These are phyloP conservation scores for Trichopus zeylanicus DNA, from an alignment of 116 monocot genomes.

Conservation along the genomic window DNA sequence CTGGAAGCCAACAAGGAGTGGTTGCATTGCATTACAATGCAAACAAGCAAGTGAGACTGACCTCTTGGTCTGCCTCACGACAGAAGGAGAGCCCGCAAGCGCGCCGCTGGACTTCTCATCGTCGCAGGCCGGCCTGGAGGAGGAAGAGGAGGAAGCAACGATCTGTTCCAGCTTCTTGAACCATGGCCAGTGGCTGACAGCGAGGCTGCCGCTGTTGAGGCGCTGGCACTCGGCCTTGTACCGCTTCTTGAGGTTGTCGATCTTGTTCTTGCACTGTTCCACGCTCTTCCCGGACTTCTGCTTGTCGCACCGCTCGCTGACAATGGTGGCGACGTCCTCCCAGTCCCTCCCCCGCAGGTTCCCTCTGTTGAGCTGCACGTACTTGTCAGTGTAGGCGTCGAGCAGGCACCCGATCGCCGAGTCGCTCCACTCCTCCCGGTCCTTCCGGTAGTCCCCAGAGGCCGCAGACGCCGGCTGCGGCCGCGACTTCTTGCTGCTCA, in stretches of 20 bases:
- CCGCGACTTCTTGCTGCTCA: slow-evolving; percentile 31
- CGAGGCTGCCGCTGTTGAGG: slow-evolving; percentile 36
- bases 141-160: slow-evolving; percentile 54
- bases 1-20: too few species aligned
- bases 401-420: slow-evolving; percentile 77
- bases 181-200: slow-evolving; percentile 93
- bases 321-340: slow-evolving; percentile 96
- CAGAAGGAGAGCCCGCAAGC: slow-evolving; percentile 10
- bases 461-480: slow-evolving; percentile 14
- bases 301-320: slow-evolving; percentile 70
- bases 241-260: slow-evolving; percentile 94
- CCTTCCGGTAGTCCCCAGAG: slow-evolving; percentile 78
- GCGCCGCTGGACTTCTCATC: slow-evolving; percentile 40
- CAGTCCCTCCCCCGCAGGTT: slow-evolving; percentile 95
- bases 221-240: slow-evolving; percentile 99
- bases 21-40: too few species aligned
- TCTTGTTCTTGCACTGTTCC: slow-evolving; percentile 99
- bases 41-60: not conserved
- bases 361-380: slow-evolving; percentile 79
- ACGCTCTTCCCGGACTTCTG: slow-evolving; percentile 83
- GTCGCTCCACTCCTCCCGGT: slow-evolving; percentile 99
- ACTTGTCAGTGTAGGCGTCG: slow-evolving; percentile 87
- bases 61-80: slow-evolving; percentile 63
- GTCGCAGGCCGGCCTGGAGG: slow-evolving; percentile 29
- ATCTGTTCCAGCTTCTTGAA: slow-evolving; percentile 95